Evolutionary conservation across 108 stramenopile species (phyloP), one percentile per base, ranked within the genome.

Genomic region (Cyclotella sp.): DNA sequence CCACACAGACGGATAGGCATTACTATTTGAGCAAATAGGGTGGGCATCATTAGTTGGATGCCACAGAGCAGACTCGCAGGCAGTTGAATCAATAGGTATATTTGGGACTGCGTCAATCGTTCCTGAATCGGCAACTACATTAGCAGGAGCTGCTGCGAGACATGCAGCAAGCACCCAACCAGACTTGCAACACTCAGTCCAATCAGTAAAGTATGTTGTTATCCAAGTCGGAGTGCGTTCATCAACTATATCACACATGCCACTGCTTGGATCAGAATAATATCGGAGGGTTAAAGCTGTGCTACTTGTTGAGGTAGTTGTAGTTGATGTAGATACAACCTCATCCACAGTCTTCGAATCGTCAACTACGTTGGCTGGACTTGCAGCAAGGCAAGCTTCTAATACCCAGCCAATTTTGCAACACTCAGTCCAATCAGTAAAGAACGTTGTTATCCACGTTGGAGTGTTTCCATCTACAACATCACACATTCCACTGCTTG

Each of bases 331-430:
- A 12, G 19, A 21, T 55, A 24, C 1, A 3, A 2, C 24, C 21
- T 24, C 55, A 24, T 55, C 11, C 11, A 22, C 55, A 22, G 19
- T 55, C 34, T 5, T 34, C 6, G 34, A 2, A 24, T 55, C 55
- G 24, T 26, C 24, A 55, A 26, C 24, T 24, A 26, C 13, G 22
- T 55, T 55, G 22, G 24, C 47, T 49, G 47, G 47, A 49, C 6
- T 9, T 24, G n/a, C 55, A 22, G 19, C 55, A n/a, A 55, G n/a
- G 55, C 55, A 55, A 22, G n/a, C 24, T 21, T 55, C 55, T 22
- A 24, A 55, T 22, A 55, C 24, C 55, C 55, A 55, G 55, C 55
- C 55, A 12, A 24, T 22, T 55, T 55, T 55, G 24, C 55, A 55
- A 26, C 55, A 55, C 55, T 55, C 55, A 12, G 19, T 12, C 55